phyloP scores from a whole-genome alignment of 495 filamentous ascomycete species.

The Penicillium waksmanii region DNA sequence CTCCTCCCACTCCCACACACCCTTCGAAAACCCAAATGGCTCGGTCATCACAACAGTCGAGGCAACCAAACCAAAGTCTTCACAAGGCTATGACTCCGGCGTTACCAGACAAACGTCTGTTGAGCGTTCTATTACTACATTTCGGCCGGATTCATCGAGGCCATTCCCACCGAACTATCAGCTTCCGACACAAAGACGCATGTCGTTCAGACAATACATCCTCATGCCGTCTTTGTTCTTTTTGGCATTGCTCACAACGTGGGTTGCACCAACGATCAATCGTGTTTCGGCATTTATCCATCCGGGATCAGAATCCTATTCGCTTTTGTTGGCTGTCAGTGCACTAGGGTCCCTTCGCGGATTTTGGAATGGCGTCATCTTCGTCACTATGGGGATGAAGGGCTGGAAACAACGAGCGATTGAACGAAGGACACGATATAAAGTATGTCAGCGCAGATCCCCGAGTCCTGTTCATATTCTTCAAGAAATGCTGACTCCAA shows the following conservation, averaged over 20 bases:
- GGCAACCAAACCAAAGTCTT: conserved; percentile 7
- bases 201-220: conserved; percentile 51
- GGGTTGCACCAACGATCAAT: conserved; percentile 48
- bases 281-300: conserved; percentile 44
- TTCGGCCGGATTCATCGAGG: background rate
- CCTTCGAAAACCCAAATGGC: conserved; percentile 16
- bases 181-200: conserved; percentile 27
- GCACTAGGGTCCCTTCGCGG: conserved; percentile 46
- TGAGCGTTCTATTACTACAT: conserved; percentile 8
- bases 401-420: conserved; percentile 33
- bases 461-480: background rate
- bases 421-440: conserved; percentile 3
- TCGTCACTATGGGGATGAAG: conserved; percentile 44
- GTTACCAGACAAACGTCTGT: conserved; percentile 17
- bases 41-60: conserved; percentile 19
- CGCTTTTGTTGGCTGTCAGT: conserved; percentile 45
- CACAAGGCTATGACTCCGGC: conserved; percentile 7
- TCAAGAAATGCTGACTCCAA: no score
- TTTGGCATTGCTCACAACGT: conserved; percentile 46
- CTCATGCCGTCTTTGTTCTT: conserved; percentile 56
- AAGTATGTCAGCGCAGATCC: background rate
- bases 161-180: background rate
- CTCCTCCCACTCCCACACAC: conserved; percentile 10
- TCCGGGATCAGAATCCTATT: conserved; percentile 34
- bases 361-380: conserved; percentile 55